Evolutionary conservation across 2,329 filamentous ascomycete species (phyloP).

Genomic region (Colletotrichum sp.): DNA sequence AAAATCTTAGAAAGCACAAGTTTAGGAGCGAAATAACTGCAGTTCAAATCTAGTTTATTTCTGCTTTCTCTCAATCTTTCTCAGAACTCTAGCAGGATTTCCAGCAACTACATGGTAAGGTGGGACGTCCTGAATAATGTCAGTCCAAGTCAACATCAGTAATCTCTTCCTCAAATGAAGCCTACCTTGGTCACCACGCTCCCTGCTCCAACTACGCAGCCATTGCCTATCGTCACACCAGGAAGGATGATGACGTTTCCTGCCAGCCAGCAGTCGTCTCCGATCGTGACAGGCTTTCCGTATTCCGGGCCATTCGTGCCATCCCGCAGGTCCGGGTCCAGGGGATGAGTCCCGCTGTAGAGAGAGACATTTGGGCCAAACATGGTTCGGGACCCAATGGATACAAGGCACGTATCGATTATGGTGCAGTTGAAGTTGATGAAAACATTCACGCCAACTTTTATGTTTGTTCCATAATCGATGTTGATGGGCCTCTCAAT

Average conservation of each 20-base stretch:
- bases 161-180: no score
- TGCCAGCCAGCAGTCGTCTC: background rate
- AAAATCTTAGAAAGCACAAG: rapidly evolving
- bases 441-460: background rate
- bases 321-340: background rate
- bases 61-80: background rate
- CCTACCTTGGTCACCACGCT: background rate
- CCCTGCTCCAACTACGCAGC: background rate
- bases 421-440: background rate
- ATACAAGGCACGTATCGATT: background rate
- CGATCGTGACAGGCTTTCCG: background rate
- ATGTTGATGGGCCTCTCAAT: background rate
- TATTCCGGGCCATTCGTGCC: background rate
- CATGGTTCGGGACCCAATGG: background rate
- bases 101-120: background rate
- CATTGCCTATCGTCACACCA: background rate
- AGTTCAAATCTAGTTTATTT: background rate
- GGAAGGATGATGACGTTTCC: background rate
- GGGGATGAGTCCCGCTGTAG: background rate
- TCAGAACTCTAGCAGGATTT: background rate
- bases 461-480: background rate
- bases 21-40: rapidly evolving
- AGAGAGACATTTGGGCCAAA: background rate
- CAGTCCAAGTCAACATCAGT: no score
- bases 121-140: background rate